Evolutionary conservation across 441 rosid genomes (phyloP).

Genomic region (Gossypium trilobum): DNA sequence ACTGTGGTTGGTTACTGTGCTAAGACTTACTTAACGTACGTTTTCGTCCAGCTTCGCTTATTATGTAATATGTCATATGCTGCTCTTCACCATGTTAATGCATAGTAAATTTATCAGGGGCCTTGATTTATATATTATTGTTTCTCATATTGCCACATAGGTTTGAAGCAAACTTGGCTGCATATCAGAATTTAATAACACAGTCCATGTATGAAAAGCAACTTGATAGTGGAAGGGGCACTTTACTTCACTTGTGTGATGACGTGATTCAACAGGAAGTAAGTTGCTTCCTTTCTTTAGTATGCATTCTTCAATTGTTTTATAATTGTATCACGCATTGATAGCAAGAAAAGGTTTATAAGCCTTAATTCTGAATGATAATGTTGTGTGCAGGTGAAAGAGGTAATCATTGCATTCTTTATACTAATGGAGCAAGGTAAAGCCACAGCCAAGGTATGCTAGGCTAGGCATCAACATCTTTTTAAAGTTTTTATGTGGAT

Average conservation of each 20-base stretch:
- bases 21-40: constrained; percentile 94
- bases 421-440: constrained; percentile 75
- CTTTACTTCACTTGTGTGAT: constrained; percentile 89
- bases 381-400: constrained; percentile 58
- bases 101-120: background rate
- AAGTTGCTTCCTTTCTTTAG: constrained; percentile 16
- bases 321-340: no score
- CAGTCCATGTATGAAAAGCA: constrained; percentile 89
- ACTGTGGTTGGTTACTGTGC: constrained; percentile 91
- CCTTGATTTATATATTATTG: constrained; percentile 7
- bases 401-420: constrained; percentile 75
- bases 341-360: no score
- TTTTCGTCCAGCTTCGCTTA: constrained; percentile 16
- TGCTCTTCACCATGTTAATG: background rate
- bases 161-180: constrained; percentile 67
- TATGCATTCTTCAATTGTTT: no score
- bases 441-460: constrained; percentile 41
- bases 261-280: constrained; percentile 89
- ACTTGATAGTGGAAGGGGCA: constrained; percentile 88
- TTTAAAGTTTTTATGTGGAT: no score
- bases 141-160: constrained; percentile 33
- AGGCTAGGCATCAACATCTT: no score
- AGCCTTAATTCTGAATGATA: background rate
- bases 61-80: background rate
- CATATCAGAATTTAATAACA: constrained; percentile 80